A percentile compares a stretch with the other conserved stretches of the same genome.
These are phyloP conservation scores for Peronospora belbahrii DNA, from an alignment of 352 stramenopile species.

Conservation along the genomic window DNA sequence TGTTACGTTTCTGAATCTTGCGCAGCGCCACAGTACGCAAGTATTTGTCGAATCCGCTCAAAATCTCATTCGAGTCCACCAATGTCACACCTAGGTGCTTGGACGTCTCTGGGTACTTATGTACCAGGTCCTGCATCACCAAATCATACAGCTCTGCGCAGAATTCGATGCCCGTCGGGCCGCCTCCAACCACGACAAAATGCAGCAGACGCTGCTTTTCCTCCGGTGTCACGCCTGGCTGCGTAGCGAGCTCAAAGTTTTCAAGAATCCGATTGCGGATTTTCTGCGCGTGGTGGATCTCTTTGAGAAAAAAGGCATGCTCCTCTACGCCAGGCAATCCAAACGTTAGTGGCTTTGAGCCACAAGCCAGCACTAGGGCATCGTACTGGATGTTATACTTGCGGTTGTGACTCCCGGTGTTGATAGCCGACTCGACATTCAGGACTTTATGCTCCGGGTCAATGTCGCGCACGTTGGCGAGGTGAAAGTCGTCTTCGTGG, in stretches of 20 bases:
- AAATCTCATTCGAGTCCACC: constrained; percentile 61
- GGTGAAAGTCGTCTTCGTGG: constrained; percentile 67
- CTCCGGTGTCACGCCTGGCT: constrained; percentile 70
- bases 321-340: constrained; percentile 84
- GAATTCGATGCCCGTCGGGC: constrained; percentile 93
- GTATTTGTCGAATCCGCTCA: constrained; percentile 61
- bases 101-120: constrained; percentile 68
- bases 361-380: constrained; percentile 88
- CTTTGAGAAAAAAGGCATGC: constrained; percentile 96
- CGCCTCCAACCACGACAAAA: constrained; percentile 97
- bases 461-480: constrained; percentile 62
- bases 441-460: constrained; percentile 73
- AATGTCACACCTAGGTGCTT: constrained; percentile 65
- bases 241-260: constrained; percentile 93
- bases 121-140: constrained; percentile 85
- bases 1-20: constrained; percentile 75
- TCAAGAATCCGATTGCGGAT: constrained; percentile 74
- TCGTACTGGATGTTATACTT: constrained; percentile 90
- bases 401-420: constrained; percentile 18
- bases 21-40: constrained; percentile 62
- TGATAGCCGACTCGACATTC: constrained; percentile 57
- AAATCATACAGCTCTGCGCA: constrained; percentile 94
- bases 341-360: constrained; percentile 94
- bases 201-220: constrained; percentile 90
- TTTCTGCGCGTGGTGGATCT: constrained; percentile 90